Conservation (phyloP, 2,329 filamentous ascomycete species). For the Beauveria scarabaeidicola region DNA sequence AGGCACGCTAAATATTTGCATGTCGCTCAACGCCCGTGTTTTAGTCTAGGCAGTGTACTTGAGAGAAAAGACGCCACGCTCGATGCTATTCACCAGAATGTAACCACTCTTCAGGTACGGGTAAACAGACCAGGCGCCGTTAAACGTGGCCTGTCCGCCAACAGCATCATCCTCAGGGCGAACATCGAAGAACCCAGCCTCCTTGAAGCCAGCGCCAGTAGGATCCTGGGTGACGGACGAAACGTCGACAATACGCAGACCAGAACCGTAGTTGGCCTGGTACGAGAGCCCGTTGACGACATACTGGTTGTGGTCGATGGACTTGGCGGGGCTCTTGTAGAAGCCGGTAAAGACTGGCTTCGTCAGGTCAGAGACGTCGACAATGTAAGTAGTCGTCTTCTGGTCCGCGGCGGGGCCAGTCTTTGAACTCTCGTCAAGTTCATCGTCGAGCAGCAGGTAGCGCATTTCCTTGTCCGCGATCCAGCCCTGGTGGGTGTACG, state of each 20-base stretch:
- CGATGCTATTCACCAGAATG: conserved; percentile 44
- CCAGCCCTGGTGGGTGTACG: conserved; percentile 52
- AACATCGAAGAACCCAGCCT: conserved; percentile 42
- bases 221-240: conserved; percentile 30
- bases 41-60: conserved; percentile 21
- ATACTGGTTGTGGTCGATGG: conserved; percentile 43
- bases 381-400: conserved; percentile 42
- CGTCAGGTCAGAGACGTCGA: conserved; percentile 36
- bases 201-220: conserved; percentile 35
- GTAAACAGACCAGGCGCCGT: conserved; percentile 40
- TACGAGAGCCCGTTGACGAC: conserved; percentile 35
- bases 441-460: conserved; percentile 44
- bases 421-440: conserved; percentile 39
- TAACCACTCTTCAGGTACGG: conserved; percentile 40
- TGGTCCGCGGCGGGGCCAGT: conserved; percentile 32
- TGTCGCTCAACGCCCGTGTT: neutral
- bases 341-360: conserved; percentile 33
- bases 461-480: conserved; percentile 38
- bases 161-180: conserved; percentile 39
- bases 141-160: conserved; percentile 31
- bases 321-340: conserved; percentile 31
- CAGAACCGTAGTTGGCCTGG: conserved; percentile 42
- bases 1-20: too few relatives aligned
- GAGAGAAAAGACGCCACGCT: conserved; percentile 40
- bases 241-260: conserved; percentile 34